Evolutionary conservation across 345 rosid species (phyloP), one percentile per base, ranked within the genome.

Genomic region (Adansonia digitata): DNA sequence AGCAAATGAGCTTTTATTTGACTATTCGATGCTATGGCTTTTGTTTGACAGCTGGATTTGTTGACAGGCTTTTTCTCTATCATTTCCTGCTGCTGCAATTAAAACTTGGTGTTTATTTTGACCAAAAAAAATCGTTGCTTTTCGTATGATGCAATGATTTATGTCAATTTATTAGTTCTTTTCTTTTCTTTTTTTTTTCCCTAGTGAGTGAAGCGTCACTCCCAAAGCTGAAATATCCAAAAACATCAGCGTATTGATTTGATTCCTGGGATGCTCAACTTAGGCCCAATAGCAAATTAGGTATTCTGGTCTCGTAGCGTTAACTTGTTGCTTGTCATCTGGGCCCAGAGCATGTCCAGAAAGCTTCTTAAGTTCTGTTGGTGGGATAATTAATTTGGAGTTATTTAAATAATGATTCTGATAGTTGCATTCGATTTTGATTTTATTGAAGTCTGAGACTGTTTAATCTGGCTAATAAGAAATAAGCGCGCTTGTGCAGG

Each of bases 401-500:
- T 35, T 62, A 7, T 2, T 43, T 43, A 55, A 22, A 2, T 24
- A 55, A 22, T 24, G 61, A 55, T 55, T 55, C 31, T 55, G 12
- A 8, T 31, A 31, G 18, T 43, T 43, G n/a, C 52, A 26, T 24
- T 24, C 42, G 12, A 5, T 37, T 65, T 12, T 24, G 34, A 24
- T 65, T 65, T 20, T 11, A 14, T 66, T 43, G 35, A 42, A 24
- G 12, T 45, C 20, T 67, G 71, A 14, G 5, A 45, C 2, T 0
- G 27, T 37, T 12, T 63, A 35, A 34, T 61, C 22, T 6, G 20
- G 65, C 42, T 60, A 35, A 29, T 18, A 8, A 62, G 53, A 3
- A 67, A 14, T 67, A 18, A 43, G 7, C 26, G 67, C 34, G 13
- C 4, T 46, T n/a, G 39, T 72, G 48, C 75, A 95, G 99, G 80